A percentile compares a stretch with the other conserved stretches of the same genome.
Conservation (phyloP, 805 yeast species). For the Yarrowia alimentaria region DNA sequence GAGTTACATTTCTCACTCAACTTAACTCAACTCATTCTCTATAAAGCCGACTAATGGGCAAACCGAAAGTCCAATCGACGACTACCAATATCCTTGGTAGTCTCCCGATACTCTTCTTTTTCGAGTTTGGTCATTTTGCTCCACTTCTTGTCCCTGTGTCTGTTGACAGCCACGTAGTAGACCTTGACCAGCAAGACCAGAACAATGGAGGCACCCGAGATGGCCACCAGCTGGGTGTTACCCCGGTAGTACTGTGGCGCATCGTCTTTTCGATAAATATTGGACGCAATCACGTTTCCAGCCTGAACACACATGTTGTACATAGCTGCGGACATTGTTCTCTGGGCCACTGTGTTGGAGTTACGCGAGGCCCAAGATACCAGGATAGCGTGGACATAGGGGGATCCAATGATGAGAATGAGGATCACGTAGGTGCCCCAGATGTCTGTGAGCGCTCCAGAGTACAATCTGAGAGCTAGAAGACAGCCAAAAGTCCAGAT, state of each 20-base stretch:
- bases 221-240: constrained; percentile 41
- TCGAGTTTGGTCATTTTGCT: constrained; percentile 49
- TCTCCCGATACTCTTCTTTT: constrained; percentile 46
- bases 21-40: too few relatives aligned
- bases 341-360: constrained; percentile 56
- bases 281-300: constrained; percentile 53
- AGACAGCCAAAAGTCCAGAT: constrained; percentile 31
- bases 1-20: too few relatives aligned
- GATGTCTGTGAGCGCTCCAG: constrained; percentile 31
- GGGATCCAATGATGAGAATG: constrained; percentile 36
- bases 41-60: constrained; percentile 34
- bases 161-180: constrained; percentile 40
- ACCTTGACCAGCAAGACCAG: constrained; percentile 35
- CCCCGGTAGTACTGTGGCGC: constrained; percentile 61
- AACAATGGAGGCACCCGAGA: constrained; percentile 32
- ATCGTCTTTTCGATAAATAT: constrained; percentile 58
- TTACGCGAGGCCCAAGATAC: constrained; percentile 63
- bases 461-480: constrained; percentile 30
- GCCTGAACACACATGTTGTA: constrained; percentile 65
- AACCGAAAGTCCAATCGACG: constrained; percentile 55
- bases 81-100: constrained; percentile 54
- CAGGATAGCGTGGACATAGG: constrained; percentile 52
- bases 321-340: constrained; percentile 64
- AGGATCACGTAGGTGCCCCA: constrained; percentile 40
- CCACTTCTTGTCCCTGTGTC: constrained; percentile 50